phyloP scores from a whole-genome alignment of 2,329 filamentous ascomycete genomes.

The Hymenoscyphus fructigenus region DNA sequence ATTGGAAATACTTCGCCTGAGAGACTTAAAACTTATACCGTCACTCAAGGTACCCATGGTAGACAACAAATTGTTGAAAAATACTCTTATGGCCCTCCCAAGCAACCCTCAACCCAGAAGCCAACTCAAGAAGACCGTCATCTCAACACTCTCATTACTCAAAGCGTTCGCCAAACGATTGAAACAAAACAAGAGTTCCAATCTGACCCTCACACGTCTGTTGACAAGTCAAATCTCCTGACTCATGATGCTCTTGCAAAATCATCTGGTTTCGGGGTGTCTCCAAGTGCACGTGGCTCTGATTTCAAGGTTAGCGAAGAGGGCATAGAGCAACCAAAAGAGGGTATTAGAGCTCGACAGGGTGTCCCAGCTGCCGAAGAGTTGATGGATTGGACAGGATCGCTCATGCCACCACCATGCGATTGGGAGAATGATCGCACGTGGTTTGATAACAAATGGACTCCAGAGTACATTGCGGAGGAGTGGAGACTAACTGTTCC shows the following conservation, averaged over 20 bases:
- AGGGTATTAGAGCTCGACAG: constrained; percentile 25
- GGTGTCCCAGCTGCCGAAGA: constrained; percentile 21
- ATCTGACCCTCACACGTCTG: background rate
- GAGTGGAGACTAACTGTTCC: constrained; percentile 30
- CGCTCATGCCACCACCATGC: constrained; percentile 23
- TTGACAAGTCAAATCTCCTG: background rate
- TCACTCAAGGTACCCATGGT: background rate
- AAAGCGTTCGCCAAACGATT: constrained; percentile 1
- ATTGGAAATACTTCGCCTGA: background rate
- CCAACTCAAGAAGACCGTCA: background rate
- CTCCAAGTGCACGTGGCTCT: background rate
- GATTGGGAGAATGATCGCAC: constrained; percentile 31
- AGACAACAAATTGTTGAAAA: background rate
- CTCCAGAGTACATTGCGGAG: constrained; percentile 29
- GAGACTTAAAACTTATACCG: background rate
- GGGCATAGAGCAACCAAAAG: constrained; percentile 12
- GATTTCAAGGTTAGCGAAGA: constrained; percentile 1
- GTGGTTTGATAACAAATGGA: constrained; percentile 24
- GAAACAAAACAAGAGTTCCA: background rate
- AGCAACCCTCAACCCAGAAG: background rate
- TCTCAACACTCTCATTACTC: background rate
- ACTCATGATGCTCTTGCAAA: constrained; percentile 6
- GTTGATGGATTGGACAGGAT: constrained; percentile 30
- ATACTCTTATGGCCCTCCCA: background rate
- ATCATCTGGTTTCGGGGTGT: constrained; percentile 15